Base-by-base conservation (phyloP, 345 rosid genomes). In the Syzygium aqueum region DNA sequence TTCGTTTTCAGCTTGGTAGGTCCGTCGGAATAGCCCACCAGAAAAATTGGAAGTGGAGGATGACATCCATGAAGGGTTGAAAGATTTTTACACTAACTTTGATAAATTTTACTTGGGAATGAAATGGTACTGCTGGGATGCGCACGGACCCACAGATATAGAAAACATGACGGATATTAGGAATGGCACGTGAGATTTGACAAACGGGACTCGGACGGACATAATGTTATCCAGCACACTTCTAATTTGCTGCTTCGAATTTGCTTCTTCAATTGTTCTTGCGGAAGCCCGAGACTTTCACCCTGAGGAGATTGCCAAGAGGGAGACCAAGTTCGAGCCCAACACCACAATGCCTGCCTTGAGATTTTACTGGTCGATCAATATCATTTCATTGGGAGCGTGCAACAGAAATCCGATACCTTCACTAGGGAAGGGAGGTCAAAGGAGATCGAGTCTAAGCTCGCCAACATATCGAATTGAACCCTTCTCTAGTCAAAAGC, bases 401-500 rank as follows among this genome's bases (percentile, higher is more conserved):
- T 0, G 10, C 57, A 19, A 21, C 25, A 53, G 9, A 53, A 53
- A 3, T 2, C 9, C 5, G 4, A 54, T 21, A 21, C 59, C 2
- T 22, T 54, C 23, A 54, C 4, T 22, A 8, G 11, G 27, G 59
- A 1, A 54, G 25, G 5, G 25, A 54, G 59, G 22, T 2, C 27
- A 54, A 3, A 5, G 46, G 0, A 23, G n/a, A 56, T 10, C 6
- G 25, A 23, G 12, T 33, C 5, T 2, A 0, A 67, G 3, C 3
- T 2, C 1, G 0, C 33, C 0, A 16, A 15, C 40, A 3, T 65
- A 65, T 65, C 40, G 40, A 65, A 8, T 65, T 65, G 11, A 15
- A 67, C 10, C 0, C 1, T 8, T 2, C 0, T 67, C 33, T 4
- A 16, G 0, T 17, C 3, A 30, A 67, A 2, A 30, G 2, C 1